These are phyloP conservation scores for Cyberlindnera amylophila DNA, from an alignment of 805 yeast genomes.

Conservation along the genomic window DNA sequence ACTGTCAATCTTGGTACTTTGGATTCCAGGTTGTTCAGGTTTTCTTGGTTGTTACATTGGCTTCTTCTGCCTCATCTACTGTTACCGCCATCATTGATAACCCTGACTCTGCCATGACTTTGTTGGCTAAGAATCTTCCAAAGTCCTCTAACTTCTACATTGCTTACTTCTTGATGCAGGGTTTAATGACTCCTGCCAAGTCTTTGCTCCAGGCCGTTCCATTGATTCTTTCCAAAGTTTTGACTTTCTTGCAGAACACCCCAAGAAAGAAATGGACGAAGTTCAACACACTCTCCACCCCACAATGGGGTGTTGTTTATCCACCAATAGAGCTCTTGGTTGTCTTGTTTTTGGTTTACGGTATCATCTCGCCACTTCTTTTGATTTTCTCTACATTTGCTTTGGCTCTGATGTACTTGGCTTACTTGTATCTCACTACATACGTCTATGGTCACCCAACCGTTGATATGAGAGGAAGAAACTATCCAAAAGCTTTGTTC, in stretches of 20 bases:
- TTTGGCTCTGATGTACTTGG: slow-evolving; percentile 52
- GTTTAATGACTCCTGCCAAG: slow-evolving; percentile 75
- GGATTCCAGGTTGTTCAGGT: slow-evolving; percentile 90
- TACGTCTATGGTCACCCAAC: slow-evolving; percentile 54
- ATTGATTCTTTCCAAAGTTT: slow-evolving; percentile 63
- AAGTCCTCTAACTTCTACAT: slow-evolving; percentile 90
- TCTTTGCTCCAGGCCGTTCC: slow-evolving; percentile 71
- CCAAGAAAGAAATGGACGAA: slow-evolving; percentile 93
- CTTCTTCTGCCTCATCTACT: slow-evolving; percentile 79
- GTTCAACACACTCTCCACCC: slow-evolving; percentile 55
- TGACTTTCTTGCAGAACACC: slow-evolving; percentile 77
- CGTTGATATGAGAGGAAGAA: slow-evolving; percentile 65
- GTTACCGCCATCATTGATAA: slow-evolving; percentile 62
- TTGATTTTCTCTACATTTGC: slow-evolving; percentile 64
- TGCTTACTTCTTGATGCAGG: slow-evolving; percentile 75
- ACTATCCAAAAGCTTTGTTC: slow-evolving; percentile 68
- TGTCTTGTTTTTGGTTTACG: slow-evolving; percentile 68
- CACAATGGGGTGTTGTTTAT: slow-evolving; percentile 79
- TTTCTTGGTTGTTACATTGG: slow-evolving; percentile 75
- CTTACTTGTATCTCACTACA: slow-evolving; percentile 57
- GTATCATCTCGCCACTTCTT: slow-evolving; percentile 74
- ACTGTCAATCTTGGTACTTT: slow-evolving; percentile 84
- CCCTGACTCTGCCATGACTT: slow-evolving; percentile 68
- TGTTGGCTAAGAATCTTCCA: slow-evolving; percentile 77
- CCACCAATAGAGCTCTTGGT: slow-evolving; percentile 75